phyloP scores from a whole-genome alignment of 2,329 filamentous ascomycete species.

The Hypomyces perniciosus region DNA sequence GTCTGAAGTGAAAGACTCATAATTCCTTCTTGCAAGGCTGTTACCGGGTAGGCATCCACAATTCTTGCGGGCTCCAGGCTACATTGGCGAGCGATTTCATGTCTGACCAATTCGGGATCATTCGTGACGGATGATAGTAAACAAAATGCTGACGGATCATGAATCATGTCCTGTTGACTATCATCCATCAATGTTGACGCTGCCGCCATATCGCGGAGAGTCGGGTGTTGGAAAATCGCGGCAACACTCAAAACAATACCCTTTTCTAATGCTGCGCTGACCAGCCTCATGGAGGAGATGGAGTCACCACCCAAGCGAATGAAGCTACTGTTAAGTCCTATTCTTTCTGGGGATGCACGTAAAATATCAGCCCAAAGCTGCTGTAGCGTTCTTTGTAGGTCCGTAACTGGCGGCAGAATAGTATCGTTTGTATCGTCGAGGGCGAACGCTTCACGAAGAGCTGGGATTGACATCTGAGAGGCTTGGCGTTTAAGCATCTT shows the following conservation, averaged over 20 bases:
- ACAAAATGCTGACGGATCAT: background rate
- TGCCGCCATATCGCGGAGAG: background rate
- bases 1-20: constrained; percentile 3
- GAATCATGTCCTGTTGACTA: background rate
- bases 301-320: constrained; percentile 5
- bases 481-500: constrained; percentile 3
- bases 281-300: constrained; percentile 1
- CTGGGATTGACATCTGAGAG: background rate
- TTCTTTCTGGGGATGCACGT: background rate
- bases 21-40: constrained; percentile 5
- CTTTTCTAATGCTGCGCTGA: background rate
- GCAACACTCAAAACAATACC: constrained; percentile 1
- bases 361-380: background rate
- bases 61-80: background rate
- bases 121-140: background rate
- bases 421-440: background rate
- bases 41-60: constrained; percentile 1
- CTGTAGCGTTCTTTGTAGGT: background rate
- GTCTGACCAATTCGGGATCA: background rate
- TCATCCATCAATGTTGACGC: background rate
- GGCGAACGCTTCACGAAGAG: background rate
- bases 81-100: background rate
- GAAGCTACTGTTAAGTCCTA: background rate
- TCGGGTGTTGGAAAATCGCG: constrained; percentile 1
- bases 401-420: background rate